A percentile compares a stretch with the other conserved stretches of the same genome.
phyloP scores from a whole-genome alignment of 2,329 filamentous ascomycete genomes.

The Ophiostoma triangulosporum region DNA sequence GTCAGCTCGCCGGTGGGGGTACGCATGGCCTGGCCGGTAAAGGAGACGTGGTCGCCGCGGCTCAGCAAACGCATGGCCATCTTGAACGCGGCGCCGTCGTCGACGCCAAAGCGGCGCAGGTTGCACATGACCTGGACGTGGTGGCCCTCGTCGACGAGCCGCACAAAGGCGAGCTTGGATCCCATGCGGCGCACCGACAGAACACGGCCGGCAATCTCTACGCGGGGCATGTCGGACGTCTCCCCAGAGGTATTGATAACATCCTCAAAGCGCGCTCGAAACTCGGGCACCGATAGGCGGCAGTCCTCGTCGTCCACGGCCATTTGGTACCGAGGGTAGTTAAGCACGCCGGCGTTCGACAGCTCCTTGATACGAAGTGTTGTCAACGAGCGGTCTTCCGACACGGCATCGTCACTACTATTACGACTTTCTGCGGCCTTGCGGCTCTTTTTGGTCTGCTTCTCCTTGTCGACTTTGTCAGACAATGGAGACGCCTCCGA shows the following conservation, averaged over 20 bases:
- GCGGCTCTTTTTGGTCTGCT: background rate
- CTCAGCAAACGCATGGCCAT: conserved; percentile 52
- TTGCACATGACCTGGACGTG: conserved; percentile 67
- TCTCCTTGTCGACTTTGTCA: background rate
- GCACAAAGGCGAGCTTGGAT: conserved; percentile 71
- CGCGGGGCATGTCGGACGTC: background rate
- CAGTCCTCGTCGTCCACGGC: background rate
- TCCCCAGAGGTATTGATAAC: background rate
- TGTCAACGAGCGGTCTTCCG: conserved; percentile 13
- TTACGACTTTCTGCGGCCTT: background rate
- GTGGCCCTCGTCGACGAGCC: conserved; percentile 59
- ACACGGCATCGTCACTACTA: background rate
- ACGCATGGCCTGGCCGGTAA: conserved; percentile 55
- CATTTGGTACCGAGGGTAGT: conserved; percentile 36
- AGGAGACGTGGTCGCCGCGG: conserved; percentile 70
- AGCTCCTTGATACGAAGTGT: conserved; percentile 37
- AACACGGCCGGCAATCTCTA: conserved; percentile 46
- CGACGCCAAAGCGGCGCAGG: conserved; percentile 31
- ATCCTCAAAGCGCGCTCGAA: conserved; percentile 4
- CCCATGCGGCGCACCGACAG: conserved; percentile 56
- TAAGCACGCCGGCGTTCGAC: conserved; percentile 31
- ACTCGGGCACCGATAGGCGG: conserved; percentile 8
- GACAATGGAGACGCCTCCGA: background rate
- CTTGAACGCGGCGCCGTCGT: conserved; percentile 34
- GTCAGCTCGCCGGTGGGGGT: conserved; percentile 66